Percentiles rank a stretch among this genome's conserved stretches.
These are phyloP conservation scores for Fragilaria crotonensis DNA, from an alignment of 108 stramenopile genomes.

Conservation along the genomic window DNA sequence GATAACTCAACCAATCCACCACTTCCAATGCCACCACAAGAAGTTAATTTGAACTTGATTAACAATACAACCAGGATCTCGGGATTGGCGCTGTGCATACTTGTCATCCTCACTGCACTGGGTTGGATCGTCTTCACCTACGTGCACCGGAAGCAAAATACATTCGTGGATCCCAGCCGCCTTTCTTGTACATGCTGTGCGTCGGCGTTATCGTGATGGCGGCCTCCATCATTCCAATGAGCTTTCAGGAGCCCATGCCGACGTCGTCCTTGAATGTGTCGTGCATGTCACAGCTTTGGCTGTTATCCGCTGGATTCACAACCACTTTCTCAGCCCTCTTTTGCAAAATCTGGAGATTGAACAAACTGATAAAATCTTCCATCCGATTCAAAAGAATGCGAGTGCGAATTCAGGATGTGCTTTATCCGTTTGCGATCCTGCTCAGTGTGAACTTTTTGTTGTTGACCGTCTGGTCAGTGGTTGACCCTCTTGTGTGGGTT, in stretches of 20 bases:
- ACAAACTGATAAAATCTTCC: slow-evolving; percentile 5
- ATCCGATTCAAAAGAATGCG: slow-evolving; percentile 9
- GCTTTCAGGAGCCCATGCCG: neutral
- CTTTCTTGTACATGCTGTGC: slow-evolving; percentile 48
- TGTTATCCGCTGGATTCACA: slow-evolving; percentile 41
- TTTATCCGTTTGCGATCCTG: slow-evolving; percentile 22
- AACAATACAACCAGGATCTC: neutral
- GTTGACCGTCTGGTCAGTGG: slow-evolving; percentile 17
- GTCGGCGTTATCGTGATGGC: slow-evolving; percentile 53
- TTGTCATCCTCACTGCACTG: neutral
- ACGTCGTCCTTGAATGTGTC: neutral
- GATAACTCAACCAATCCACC: slow-evolving; percentile 1
- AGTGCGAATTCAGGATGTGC: slow-evolving; percentile 23
- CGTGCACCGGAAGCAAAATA: neutral
- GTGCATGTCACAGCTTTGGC: slow-evolving; percentile 29
- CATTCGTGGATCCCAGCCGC: slow-evolving; percentile 33
- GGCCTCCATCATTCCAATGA: slow-evolving; percentile 26
- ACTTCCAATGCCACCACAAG: neutral
- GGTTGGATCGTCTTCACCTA: neutral
- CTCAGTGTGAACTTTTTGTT: slow-evolving; percentile 19
- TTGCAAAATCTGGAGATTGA: slow-evolving; percentile 52
- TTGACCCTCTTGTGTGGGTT: slow-evolving; percentile 17
- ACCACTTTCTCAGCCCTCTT: slow-evolving; percentile 39
- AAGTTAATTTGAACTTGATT: slow-evolving; percentile 1
- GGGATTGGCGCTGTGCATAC: neutral